A percentile compares a stretch with the other conserved stretches of the same genome.
Conservation (phyloP, 306 rosid species). For the Hylodesmum podocarpum region DNA sequence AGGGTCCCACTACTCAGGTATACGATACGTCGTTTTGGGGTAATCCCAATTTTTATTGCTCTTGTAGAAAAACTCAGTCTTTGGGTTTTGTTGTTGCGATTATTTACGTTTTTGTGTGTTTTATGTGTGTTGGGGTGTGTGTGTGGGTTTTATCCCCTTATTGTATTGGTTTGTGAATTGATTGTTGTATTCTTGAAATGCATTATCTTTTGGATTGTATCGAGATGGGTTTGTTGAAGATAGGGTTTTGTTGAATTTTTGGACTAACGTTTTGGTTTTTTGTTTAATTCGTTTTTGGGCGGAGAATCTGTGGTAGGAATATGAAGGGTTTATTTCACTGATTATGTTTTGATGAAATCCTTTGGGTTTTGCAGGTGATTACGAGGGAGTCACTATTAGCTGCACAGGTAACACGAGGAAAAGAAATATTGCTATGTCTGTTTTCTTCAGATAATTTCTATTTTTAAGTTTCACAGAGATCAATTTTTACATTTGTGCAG, state of each 20-base stretch:
- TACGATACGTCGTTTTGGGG: not conserved
- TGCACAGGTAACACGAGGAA: constrained; percentile 68
- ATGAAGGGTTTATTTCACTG: not conserved
- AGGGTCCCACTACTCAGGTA: constrained; percentile 76
- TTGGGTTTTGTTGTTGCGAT: not conserved
- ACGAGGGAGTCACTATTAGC: constrained; percentile 68
- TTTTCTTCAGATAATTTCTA: not conserved
- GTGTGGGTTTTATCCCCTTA: not conserved
- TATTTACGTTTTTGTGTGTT: not conserved
- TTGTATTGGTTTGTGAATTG: not conserved
- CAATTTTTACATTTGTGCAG: constrained; percentile 41
- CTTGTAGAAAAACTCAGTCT: not conserved
- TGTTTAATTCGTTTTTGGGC: not conserved
- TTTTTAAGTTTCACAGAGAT: constrained; percentile 13
- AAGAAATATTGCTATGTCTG: not conserved
- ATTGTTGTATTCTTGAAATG: not conserved
- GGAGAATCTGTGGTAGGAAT: not conserved
- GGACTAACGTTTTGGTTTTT: not conserved
- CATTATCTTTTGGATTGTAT: not conserved
- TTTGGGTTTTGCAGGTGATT: constrained; percentile 60
- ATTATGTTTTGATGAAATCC: constrained; percentile 10
- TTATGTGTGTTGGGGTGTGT: not conserved
- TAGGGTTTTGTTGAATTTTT: not conserved
- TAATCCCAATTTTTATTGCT: not conserved
- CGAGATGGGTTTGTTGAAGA: not conserved